Conservation (phyloP, 352 stramenopile genomes). For the Phytophthora pistaciae region DNA sequence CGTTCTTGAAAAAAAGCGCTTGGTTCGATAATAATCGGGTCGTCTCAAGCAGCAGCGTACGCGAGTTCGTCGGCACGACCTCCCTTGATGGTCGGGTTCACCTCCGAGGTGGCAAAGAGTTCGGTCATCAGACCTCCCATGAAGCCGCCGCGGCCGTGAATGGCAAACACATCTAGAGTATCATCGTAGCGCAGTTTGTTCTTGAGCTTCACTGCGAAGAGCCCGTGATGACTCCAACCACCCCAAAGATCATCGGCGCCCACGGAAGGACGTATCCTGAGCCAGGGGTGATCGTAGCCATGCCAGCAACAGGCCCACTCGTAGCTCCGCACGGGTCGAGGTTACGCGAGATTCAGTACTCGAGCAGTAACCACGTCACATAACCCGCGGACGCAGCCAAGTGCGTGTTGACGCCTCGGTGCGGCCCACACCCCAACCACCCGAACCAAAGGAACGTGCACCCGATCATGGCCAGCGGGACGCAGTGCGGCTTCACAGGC, state of each 20-base stretch:
- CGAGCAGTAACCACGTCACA: conserved; percentile 68
- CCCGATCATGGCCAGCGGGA: conserved; percentile 82
- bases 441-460: conserved; percentile 77
- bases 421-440: conserved; percentile 78
- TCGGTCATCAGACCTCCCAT: conserved; percentile 63
- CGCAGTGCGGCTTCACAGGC: conserved; percentile 75
- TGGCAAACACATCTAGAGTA: conserved; percentile 74
- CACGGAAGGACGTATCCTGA: conserved; percentile 71
- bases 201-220: conserved; percentile 62
- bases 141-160: conserved; percentile 73
- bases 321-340: conserved; percentile 66
- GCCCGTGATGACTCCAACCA: conserved; percentile 56
- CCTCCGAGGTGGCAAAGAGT: conserved; percentile 60
- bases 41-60: too few relatives aligned
- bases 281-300: conserved; percentile 71
- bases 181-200: conserved; percentile 76
- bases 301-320: conserved; percentile 64
- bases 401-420: conserved; percentile 76
- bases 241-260: conserved; percentile 68
- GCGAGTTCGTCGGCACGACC: too few relatives aligned
- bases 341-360: conserved; percentile 56
- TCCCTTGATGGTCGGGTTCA: conserved; percentile 55
- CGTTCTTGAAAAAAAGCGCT: too few relatives aligned
- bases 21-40: too few relatives aligned
- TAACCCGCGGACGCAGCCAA: conserved; percentile 64